Conservation (phyloP, 495 filamentous ascomycete species). For the Tuber calosporum region DNA sequence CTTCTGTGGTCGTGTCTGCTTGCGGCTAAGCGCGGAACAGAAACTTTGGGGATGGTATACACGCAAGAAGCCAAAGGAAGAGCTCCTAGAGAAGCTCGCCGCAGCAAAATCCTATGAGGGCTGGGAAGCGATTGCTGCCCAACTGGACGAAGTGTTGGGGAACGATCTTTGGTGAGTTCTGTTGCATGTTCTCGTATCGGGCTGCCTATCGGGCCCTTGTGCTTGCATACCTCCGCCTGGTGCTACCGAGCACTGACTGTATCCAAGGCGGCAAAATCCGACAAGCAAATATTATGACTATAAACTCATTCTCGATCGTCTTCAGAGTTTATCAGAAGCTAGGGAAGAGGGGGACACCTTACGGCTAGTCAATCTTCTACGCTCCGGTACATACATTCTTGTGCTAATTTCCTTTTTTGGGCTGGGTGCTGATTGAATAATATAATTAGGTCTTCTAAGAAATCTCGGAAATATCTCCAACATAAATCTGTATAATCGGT, state of each 20-base stretch:
- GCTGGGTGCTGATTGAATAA: neutral
- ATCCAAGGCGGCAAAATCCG: constrained; percentile 65
- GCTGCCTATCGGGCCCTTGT: neutral
- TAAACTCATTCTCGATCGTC: constrained; percentile 69
- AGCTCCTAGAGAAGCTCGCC: constrained; percentile 53
- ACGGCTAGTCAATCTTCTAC: constrained; percentile 67
- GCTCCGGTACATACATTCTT: constrained; percentile 46
- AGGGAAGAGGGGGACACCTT: constrained; percentile 71
- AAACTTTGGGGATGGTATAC: constrained; percentile 53
- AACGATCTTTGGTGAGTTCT: constrained; percentile 67
- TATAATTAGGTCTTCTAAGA: constrained; percentile 60
- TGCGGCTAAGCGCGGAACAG: constrained; percentile 41
- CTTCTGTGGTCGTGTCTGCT: neutral
- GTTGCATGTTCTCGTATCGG: neutral
- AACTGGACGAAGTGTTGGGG: constrained; percentile 68
- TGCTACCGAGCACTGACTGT: neutral
- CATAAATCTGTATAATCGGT: constrained; percentile 73
- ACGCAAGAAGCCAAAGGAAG: constrained; percentile 49
- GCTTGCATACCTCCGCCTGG: neutral
- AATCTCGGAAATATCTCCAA: constrained; percentile 87
- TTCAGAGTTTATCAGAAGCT: constrained; percentile 62
- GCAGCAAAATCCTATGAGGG: constrained; percentile 66
- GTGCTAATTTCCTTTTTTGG: neutral
- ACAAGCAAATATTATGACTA: constrained; percentile 82
- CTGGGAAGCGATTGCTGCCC: constrained; percentile 73